Evolutionary conservation across 257 asterid species (phyloP), one percentile per base, ranked within the genome.

Genomic region (Nicotiana benthamiana): DNA sequence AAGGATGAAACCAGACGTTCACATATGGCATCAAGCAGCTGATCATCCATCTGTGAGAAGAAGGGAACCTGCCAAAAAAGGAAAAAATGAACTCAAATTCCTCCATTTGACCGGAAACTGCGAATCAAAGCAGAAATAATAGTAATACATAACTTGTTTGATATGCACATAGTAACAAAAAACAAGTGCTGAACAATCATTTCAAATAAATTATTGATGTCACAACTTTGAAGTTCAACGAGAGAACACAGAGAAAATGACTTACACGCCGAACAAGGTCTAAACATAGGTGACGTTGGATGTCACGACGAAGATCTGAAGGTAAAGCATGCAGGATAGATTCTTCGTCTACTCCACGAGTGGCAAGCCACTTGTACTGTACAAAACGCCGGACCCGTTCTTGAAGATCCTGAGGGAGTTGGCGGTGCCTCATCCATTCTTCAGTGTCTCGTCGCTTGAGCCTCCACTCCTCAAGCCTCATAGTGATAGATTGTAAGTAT

Each of bases 381-480:
- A 86, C 88, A 74, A 89, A 94, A 57, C 94, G 89, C 57, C 97
- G 89, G 26, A 94, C 91, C 1, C 98, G 93, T 80, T 88, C 89
- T 72, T 84, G 90, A 52, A 94, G 83, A 81, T 75, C 88, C 40
- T 86, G 88, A 0, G 98, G 97, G 63, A 94, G 97, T 54, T 94
- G 93, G 48, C 97, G 95, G 81, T 94, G 98, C 80, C 86, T 88
- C 98, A 94, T 94, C 98, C 98, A 94, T 83, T 92, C 97, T 87
- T 94, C 98, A 4, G 97, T 94, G 80, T 94, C 98, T 34, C 97
- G 85, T 28, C 97, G 91, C 84, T 89, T 93, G 8, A 94, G 90
- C 62, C 98, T 90, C 98, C 98, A 94, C 81, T 94, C 97, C 86
- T 94, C 98, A 27, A 91, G 97, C 90, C 97, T 91, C 93, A 94